Base-by-base conservation (phyloP, 2,329 filamentous ascomycete species). In the Beauveria asiatica region DNA sequence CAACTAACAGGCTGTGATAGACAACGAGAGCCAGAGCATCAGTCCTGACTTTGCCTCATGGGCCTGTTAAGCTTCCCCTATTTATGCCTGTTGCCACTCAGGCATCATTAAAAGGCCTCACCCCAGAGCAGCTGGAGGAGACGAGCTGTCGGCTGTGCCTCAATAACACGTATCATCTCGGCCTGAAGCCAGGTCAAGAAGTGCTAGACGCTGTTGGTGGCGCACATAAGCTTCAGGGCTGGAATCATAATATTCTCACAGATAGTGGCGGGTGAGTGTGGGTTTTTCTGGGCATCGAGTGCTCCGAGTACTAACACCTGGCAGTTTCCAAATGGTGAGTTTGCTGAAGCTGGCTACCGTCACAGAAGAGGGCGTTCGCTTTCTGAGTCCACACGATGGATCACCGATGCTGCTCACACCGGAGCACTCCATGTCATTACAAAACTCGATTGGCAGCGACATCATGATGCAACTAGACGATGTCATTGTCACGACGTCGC, bases 391-490 rank as follows among this genome's bases (percentile, higher is more conserved):
- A 0, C 94, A 99, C 71, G 94, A 97, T 77, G 92, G 92, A 39
- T 86, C 86, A 2, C 93, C 93, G 8, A 97, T 99, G 94, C 85
- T 99, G 11, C 85, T 99, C 51, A 99, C 94, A 0, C 94, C 94
- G 0, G 95, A 99, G 73, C 93, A 97, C 76, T 97, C 94, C 0
- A 97, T 99, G 67, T 88, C 87, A 11, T 81, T 99, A 3, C 94
- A 99, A 72, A 97, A 99, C 74, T 93, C 88, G 59, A 99, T 99
- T 69, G 94, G 94, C 64, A 96, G 91, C 64, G 94, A 99, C 75
- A 97, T 99, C 67, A 97, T 97, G 66, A 99, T 99, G 95, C 95
- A 99, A 75, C 85, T 99, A 4, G 94, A 99, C 78, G 95, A 99
- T 73, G 95, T 99, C 16, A 88, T 99, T 56, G 93, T 92, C 33